Conservation (phyloP, 1,139 yeast species). For the Scheffersomyces stambukii region DNA sequence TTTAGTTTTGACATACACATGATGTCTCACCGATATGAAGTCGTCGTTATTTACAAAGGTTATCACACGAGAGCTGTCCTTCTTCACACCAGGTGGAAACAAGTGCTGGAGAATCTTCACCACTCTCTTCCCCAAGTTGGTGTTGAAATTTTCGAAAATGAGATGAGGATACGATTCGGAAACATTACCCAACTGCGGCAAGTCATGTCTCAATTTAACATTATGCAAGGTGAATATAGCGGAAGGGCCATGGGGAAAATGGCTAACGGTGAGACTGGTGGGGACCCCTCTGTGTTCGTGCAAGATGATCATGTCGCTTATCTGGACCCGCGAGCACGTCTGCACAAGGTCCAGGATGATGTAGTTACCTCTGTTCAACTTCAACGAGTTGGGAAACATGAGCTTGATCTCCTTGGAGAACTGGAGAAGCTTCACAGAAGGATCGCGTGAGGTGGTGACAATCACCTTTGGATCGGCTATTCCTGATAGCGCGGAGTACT, state of each 20-base stretch:
- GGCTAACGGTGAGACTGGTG: conserved; percentile 85
- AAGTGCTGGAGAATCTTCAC: conserved; percentile 78
- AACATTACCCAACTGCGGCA: conserved; percentile 79
- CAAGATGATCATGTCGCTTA: conserved; percentile 77
- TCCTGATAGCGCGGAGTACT: conserved; percentile 84
- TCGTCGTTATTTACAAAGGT: conserved; percentile 90
- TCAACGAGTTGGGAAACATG: conserved; percentile 82
- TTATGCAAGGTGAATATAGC: conserved; percentile 92
- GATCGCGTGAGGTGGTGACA: conserved; percentile 91
- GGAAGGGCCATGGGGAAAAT: conserved; percentile 98
- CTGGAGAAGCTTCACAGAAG: conserved; percentile 78
- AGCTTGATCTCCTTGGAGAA: conserved; percentile 90
- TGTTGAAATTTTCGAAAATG: conserved; percentile 86
- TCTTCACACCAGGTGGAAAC: conserved; percentile 96
- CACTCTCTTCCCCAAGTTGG: conserved; percentile 80
- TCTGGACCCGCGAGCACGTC: conserved; percentile 66
- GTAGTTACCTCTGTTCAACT: conserved; percentile 91
- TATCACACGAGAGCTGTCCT: conserved; percentile 76
- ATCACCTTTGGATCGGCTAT: conserved; percentile 88
- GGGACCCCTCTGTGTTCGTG: conserved; percentile 99
- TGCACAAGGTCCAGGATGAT: conserved; percentile 80
- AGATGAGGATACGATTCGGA: conserved; percentile 93
- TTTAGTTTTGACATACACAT: conserved; percentile 83
- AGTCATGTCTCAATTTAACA: conserved; percentile 91
- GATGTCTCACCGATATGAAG: conserved; percentile 91